Evolutionary conservation across 805 yeast species (phyloP), one percentile per base, ranked within the genome.

Genomic region (Saccharomyces eubayanus): DNA sequence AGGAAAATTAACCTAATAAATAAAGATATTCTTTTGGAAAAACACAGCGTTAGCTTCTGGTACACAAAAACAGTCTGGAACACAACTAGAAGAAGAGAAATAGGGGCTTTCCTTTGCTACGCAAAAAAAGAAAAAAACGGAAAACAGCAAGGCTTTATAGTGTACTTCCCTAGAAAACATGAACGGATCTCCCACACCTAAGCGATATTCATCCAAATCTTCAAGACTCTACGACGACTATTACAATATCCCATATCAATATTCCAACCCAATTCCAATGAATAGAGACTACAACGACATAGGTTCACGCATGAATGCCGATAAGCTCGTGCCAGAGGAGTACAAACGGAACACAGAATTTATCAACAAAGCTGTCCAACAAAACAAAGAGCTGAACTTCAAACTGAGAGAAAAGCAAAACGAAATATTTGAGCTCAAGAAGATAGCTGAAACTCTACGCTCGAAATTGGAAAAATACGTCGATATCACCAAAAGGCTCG

Each of bases 331-430:
- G 24, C 71, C 70, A 5, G 74, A 70, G 31, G 73, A 69, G 48
- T 69, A 70, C 51, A 67, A 67, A 51, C 61, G 69, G 41, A 71
- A 66, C 48, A 64, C 74, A 3, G 66, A 69, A 49, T 70, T 71
- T 68, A 62, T 72, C 20, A 77, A 74, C 52, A 69, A 69, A 51
- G 60, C 73, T 31, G 64, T 71, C 21, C 65, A 65, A 30, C 72
- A 74, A 43, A 69, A 70, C 31, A 76, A 73, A 50, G 66, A 65
- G 5, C 61, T 73, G 20, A 67, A 67, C 28, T 57, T 60, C 20
- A 66, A 70, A 53, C 58, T 71, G 45, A 69, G 66, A 16, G 63
- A 62, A 11, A 60, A 71, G 53, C 62, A 62, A 48, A 48, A 50
- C 14, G 62, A 59, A 53, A 52, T 53, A 28, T 36, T 36, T 11